A percentile compares a stretch with the other conserved stretches of the same genome.
These are phyloP conservation scores for Alternaria incomplexa DNA, from an alignment of 2,329 filamentous ascomycete species.

Conservation along the genomic window DNA sequence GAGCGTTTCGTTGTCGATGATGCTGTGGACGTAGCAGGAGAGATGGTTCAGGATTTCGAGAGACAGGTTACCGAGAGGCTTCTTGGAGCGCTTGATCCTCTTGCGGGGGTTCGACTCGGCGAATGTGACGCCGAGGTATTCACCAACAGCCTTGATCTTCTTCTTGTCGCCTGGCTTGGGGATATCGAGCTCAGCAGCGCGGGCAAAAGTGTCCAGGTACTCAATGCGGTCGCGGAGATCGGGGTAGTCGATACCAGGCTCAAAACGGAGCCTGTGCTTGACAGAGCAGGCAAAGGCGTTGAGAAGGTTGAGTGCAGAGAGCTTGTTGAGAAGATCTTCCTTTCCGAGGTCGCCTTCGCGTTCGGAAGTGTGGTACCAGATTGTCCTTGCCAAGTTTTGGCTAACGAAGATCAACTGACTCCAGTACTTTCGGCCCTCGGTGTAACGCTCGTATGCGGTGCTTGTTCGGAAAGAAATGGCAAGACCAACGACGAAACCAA, in stretches of 20 bases:
- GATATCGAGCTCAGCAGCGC: slow-evolving; percentile 57
- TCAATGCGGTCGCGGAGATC: slow-evolving; percentile 73
- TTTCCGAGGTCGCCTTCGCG: slow-evolving; percentile 65
- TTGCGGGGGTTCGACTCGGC: slow-evolving; percentile 80
- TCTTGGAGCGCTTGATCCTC: slow-evolving; percentile 72
- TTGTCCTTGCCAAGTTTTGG: slow-evolving; percentile 69
- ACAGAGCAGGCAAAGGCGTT: slow-evolving; percentile 78
- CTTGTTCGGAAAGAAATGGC: slow-evolving; percentile 78
- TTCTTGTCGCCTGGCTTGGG: slow-evolving; percentile 36
- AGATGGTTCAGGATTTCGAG: slow-evolving; percentile 80
- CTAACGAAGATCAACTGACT: slow-evolving; percentile 61
- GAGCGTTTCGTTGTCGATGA: slow-evolving; percentile 63
- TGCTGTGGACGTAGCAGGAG: slow-evolving; percentile 68
- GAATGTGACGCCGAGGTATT: slow-evolving; percentile 78
- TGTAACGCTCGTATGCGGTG: slow-evolving; percentile 74
- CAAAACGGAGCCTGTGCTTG: slow-evolving; percentile 84
- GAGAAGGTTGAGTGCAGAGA: slow-evolving; percentile 77
- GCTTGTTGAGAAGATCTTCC: slow-evolving; percentile 71
- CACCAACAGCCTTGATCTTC: slow-evolving; percentile 67
- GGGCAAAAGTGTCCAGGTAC: slow-evolving; percentile 78
- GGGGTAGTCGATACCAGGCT: slow-evolving; percentile 78
- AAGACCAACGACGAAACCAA: slow-evolving; percentile 82
- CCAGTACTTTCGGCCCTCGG: slow-evolving; percentile 70
- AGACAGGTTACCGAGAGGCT: slow-evolving; percentile 81
- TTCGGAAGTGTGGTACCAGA: slow-evolving; percentile 80